Base-by-base conservation (phyloP, 805 yeast genomes). In the Naumovozyma dairenensis region DNA sequence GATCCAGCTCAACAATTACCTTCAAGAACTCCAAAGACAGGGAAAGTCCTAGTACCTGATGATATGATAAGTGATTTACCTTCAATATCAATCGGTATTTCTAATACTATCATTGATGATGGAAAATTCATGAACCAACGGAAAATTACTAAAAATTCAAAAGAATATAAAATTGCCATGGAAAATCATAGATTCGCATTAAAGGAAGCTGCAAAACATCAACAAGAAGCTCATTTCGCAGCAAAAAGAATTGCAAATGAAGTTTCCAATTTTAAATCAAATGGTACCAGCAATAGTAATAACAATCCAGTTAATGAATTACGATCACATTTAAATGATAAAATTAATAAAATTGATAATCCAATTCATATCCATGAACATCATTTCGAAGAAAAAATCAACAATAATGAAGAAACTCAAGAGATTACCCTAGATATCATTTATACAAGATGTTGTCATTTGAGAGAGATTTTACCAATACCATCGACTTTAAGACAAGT, bases 1-100 rank as follows among this genome's bases (percentile, higher is more conserved):
- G 95, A 86, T 55, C 96, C 96, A 3, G 94, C 94, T 1, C 96
- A 86, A 50, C 95, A 86, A 53, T 81, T 86, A 40, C 96, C 96
- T 2, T 80, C 94, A 2, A 63, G 94, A 50, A 70, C 67, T 37
- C 96, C 96, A 5, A 66, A 79, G 41, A 69, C 71, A 46, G 96
- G 96, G 4, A 80, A 83, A 49, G 87, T 79, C 19, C 66, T 71
- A 5, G 65, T 72, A 9, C 83, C 87, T 0, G 83, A 78, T 31
- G 92, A 81, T 48, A 45, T 80, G 37, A 36, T 61, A 18, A 53
- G 63, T 10, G 76, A 79, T 0, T 73, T 72, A 0, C 76, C 82
- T 1, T 73, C 84, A 16, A 63, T 81, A 24, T 71, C 81, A 1
- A 65, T 74, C 33, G 93, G 92, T 1, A 80, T 81, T 17, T 69